phyloP scores from a whole-genome alignment of 208 protist genomes.

The Histomonas meleagridis region DNA sequence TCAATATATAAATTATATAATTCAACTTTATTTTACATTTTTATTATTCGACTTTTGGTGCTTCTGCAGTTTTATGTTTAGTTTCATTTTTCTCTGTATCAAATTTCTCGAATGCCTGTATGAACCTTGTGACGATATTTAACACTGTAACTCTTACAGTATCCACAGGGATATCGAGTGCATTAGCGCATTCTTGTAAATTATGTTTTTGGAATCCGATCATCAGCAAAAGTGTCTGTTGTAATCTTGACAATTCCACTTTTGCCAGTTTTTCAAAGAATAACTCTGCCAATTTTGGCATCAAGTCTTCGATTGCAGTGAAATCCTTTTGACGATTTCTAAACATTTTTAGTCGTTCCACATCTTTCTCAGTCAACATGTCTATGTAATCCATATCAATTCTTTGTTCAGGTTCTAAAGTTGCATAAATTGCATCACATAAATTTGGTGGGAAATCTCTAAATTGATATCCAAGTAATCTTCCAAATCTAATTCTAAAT shows the following conservation, averaged over 20 bases:
- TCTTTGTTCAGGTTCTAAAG: not conserved
- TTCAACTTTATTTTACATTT: too few species aligned
- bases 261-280: not conserved
- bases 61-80: too few species aligned
- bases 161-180: not conserved
- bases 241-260: constrained; percentile 1
- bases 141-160: too few species aligned
- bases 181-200: not conserved
- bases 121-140: too few species aligned
- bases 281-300: not conserved
- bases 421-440: not conserved
- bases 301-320: not conserved
- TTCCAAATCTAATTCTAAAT: not conserved
- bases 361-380: not conserved
- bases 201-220: not conserved
- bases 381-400: not conserved
- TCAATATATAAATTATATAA: too few species aligned
- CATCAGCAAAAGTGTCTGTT: not conserved
- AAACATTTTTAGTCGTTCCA: not conserved
- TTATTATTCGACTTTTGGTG: too few species aligned
- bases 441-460: not conserved
- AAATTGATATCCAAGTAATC: not conserved
- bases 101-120: too few species aligned
- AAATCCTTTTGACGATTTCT: not conserved
- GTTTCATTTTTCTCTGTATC: too few species aligned